Evolutionary conservation across 208 protist genomes (phyloP), one percentile per base, ranked within the genome.

Genomic region (Acanthamoeba healyi): DNA sequence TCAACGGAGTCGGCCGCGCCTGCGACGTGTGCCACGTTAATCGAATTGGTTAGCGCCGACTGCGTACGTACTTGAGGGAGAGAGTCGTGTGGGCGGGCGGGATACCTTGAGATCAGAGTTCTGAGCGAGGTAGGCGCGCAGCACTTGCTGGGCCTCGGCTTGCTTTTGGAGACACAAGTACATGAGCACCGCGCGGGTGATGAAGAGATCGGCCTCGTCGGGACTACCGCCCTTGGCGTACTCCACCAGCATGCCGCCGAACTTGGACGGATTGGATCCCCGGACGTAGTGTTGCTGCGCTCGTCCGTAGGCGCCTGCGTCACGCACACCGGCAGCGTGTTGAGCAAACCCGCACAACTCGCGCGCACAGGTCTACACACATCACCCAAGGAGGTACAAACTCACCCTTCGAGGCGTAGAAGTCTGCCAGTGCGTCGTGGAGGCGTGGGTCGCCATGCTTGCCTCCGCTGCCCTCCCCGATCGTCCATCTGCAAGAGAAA

Each of bases 151-250:
- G 36, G 70, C 70, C 70, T 79, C 70, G 17, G 4, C 70, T 79
- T 79, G 70, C 70, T 79, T 79, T 34, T 79, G 70, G 14, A 79
- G 70, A 26, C 70, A 79, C 38, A 79, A 26, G 24, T 79, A 79
- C 70, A 79, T 79, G 15, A 79, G 38, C 9, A 79, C 70, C 15
- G 70, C 70, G 70, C 70, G 70, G 34, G 70, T 79, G 70, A 79
- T 79, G 70, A 79, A 79, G 70, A 79, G 70, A 36, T 79, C 70
- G 70, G 36, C 36, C 36, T 79, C 70, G 17, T 79, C 70, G 22
- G 70, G 34, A 24, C 46, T 79, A 36, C 70, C 70, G 34, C 70
- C 38, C 70, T 79, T 38, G 70, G 70, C 70, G 38, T 79, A 79
- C 22, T 38, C 70, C 32, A 79, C 70, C 9, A 79, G 70, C 70